Base-by-base conservation (phyloP, 2,329 filamentous ascomycete species). In the Diaporthe sp. region DNA sequence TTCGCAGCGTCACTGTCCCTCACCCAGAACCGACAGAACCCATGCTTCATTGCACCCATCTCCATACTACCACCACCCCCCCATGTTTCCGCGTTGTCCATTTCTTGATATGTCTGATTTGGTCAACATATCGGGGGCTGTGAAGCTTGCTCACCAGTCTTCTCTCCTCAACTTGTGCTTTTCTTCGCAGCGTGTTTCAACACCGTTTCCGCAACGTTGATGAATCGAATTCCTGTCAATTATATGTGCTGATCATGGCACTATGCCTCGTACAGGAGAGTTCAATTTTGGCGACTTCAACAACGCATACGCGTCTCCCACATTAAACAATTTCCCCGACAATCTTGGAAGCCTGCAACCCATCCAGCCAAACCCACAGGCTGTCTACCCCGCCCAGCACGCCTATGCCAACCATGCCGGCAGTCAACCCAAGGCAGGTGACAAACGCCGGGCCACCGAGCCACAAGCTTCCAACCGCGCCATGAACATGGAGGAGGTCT, bases 401-500 rank as follows among this genome's bases (percentile, higher is more conserved):
- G 74, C 77, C 73, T 76, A 80, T 77, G 82, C 83, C 52, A 75
- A 75, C 52, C 78, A 79, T 76, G 77, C 74, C 30, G 75, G 67
- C 61, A 58, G 61, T 54, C 74, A 76, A 30, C 78, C 79, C 74
- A 83, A 77, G 73, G 78, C 82, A 8, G 82, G 82, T 33, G 86
- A 88, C 72, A 88, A 88, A 83, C 85, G 85, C 77, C 86, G 87
- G 78, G 81, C 77, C 40, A 76, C 86, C 30, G 87, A 88, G 72
- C 81, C 82, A 40, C 73, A 81, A 80, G 68, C 81, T 82, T 71
- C 80, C 83, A 82, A 81, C 76, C 87, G 83, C 73, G 84, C 88
- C 60, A 77, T 91, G 75, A 89, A 85, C 78, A 89, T 93, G 66
- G 94, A 96, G 82, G 94, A 95, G 77, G 87, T 91, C 52, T 92